Percentiles rank a stretch among this genome's conserved stretches.
Conservation (phyloP, 2,329 filamentous ascomycete species). For the Coleophoma eucalyptorum region DNA sequence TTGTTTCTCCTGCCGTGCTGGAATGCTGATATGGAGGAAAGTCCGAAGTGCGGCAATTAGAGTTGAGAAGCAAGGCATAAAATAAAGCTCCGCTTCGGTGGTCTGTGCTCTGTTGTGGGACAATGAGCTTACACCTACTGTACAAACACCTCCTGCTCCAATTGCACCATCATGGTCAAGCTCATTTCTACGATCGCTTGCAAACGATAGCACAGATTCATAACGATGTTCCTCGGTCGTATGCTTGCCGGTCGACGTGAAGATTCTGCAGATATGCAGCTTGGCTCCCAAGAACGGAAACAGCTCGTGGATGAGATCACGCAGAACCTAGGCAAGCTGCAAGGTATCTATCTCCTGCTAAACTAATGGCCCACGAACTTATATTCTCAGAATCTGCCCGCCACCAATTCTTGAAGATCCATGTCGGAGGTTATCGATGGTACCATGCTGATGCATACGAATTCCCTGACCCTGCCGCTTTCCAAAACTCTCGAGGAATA, state of each 20-base stretch:
- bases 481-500: background rate
- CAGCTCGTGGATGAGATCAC: constrained; percentile 1
- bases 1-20: too few relatives aligned
- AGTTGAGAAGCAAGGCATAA: too few relatives aligned
- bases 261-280: background rate
- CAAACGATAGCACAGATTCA: too few relatives aligned
- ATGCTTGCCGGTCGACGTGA: background rate
- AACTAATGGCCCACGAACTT: background rate
- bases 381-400: background rate
- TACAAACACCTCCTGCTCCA: too few relatives aligned
- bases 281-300: background rate
- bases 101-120: too few relatives aligned
- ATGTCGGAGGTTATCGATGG: constrained; percentile 1
- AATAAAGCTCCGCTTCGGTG: too few relatives aligned
- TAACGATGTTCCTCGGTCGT: constrained; percentile 1
- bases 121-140: too few relatives aligned
- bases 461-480: background rate
- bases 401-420: background rate
- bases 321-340: background rate
- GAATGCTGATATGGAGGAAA: too few relatives aligned
- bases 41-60: too few relatives aligned
- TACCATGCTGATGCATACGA: background rate
- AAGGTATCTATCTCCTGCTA: background rate
- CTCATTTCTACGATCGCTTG: too few relatives aligned
- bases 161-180: too few relatives aligned